Evolutionary conservation across 2,329 filamentous ascomycete genomes (phyloP).

Genomic region (Neurospora sp.): DNA sequence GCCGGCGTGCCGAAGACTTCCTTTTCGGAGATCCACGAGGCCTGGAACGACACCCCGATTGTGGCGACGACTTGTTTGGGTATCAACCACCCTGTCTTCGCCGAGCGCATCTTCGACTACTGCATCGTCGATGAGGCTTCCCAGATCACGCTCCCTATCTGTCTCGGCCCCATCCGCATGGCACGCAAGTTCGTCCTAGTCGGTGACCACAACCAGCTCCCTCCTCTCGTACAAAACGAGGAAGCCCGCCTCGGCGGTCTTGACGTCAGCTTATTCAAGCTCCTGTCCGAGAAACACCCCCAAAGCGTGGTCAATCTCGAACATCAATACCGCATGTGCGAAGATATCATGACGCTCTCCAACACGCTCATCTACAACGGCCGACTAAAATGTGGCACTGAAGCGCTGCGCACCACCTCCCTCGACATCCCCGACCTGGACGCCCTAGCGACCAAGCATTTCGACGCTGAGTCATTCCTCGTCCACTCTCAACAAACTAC

Average conservation of each 20-base stretch:
- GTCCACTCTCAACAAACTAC: conserved; percentile 22
- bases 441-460: conserved; percentile 50
- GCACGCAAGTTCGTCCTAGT: conserved; percentile 89
- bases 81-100: conserved; percentile 82
- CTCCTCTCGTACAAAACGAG: conserved; percentile 87
- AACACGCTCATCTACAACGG: conserved; percentile 93
- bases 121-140: conserved; percentile 98
- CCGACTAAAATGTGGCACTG: conserved; percentile 77
- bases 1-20: conserved; percentile 62
- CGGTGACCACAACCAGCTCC: conserved; percentile 92
- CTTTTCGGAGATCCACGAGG: conserved; percentile 73
- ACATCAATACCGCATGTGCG: conserved; percentile 97
- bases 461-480: conserved; percentile 38
- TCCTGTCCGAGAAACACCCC: conserved; percentile 81
- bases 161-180: conserved; percentile 86
- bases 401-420: conserved; percentile 58
- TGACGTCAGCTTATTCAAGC: conserved; percentile 88
- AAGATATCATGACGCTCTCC: conserved; percentile 89
- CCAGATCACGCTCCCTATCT: conserved; percentile 92
- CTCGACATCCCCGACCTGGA: conserved; percentile 58
- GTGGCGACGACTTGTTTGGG: conserved; percentile 94
- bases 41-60: conserved; percentile 77
- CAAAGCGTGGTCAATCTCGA: conserved; percentile 82
- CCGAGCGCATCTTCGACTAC: conserved; percentile 85
- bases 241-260: conserved; percentile 76